These are phyloP conservation scores for Aspergillus jensenii DNA, from an alignment of 2,329 filamentous ascomycete genomes.

Conservation along the genomic window DNA sequence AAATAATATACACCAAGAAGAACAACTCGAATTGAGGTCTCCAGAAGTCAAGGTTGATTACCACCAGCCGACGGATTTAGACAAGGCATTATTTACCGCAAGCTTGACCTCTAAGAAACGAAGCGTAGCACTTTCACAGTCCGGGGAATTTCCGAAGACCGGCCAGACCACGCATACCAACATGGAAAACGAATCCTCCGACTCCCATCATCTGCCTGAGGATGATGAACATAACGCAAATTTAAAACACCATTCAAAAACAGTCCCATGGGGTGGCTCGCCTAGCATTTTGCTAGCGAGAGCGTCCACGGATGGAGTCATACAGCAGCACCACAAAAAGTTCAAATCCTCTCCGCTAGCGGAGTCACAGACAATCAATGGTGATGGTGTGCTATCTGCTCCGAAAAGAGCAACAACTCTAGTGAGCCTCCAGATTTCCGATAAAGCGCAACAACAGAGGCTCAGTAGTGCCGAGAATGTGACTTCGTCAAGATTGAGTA, in stretches of 20 bases:
- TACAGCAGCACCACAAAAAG: slow-evolving; percentile 17
- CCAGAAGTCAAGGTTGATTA: neutral
- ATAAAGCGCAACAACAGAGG: neutral
- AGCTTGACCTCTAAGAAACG: slow-evolving; percentile 23
- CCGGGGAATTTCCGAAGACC: neutral
- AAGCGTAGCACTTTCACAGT: neutral
- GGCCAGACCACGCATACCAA: neutral
- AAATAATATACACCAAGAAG: neutral
- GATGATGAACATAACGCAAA: neutral
- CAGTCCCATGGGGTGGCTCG: neutral
- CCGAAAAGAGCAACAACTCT: neutral
- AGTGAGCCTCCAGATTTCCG: neutral
- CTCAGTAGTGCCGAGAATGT: neutral
- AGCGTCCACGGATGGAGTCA: slow-evolving; percentile 6
- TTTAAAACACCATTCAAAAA: neutral
- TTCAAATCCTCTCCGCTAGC: slow-evolving; percentile 37
- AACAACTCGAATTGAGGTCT: neutral
- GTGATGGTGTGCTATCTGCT: slow-evolving; percentile 3
- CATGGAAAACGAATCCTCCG: neutral
- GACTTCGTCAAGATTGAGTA: neutral
- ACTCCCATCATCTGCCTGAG: neutral
- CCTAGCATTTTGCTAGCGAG: neutral
- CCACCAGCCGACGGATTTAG: slow-evolving; percentile 19
- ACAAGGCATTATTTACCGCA: slow-evolving; percentile 26
- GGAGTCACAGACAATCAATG: slow-evolving; percentile 20